Evolutionary conservation across 768 basidiomycete species (phyloP), one percentile per base, ranked within the genome.

Genomic region (Tylopilus subfusipes): DNA sequence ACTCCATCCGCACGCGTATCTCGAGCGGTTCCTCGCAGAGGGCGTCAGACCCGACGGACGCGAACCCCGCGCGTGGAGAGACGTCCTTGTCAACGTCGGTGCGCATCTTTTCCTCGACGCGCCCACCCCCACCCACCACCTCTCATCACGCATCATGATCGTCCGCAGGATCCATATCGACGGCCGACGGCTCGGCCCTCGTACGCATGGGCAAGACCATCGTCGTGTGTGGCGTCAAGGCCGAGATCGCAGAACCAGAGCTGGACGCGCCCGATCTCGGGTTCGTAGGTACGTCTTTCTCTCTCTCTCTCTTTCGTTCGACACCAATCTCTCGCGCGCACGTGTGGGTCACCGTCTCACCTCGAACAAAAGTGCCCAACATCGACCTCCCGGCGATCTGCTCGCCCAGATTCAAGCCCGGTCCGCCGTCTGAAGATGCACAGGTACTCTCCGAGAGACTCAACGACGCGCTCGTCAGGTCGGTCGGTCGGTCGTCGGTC

Each of bases 171-270:
- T 96, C 95, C 3, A 88, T 99, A 74, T 87, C 90, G 1, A 98
- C 97, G 0, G 94, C 97, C 0, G 82, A 94, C 58, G 94, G 95
- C 0, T 97, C 94, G 5, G 86, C 95, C 0, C 85, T 99, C 38
- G 91, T 98, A 5, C 78, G 93, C 25, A 68, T 98, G 55, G 97
- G 97, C 19, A 81, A 90, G 44, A 97, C 96, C n/a, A 98, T 93
- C 1, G 77, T 98, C 34, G 90, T 98, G 0, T 98, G 95, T 63
- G 97, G 97, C 1, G 83, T 99, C 60, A 98, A 97, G 67, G 94
- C 93, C 14, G 95, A 98, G 72, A 87, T 96, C 38, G 87, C 93
- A 25, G 90, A 93, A 63, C 96, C 96, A 5, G 89, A 91, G 61
- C 67, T 96, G 18, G 85, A 93, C 58, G 71, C 71, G 2, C 90